These are phyloP conservation scores for Neocallimastix lanati DNA, from an alignment of 192 early-diverging fungal genomes.

Conservation along the genomic window DNA sequence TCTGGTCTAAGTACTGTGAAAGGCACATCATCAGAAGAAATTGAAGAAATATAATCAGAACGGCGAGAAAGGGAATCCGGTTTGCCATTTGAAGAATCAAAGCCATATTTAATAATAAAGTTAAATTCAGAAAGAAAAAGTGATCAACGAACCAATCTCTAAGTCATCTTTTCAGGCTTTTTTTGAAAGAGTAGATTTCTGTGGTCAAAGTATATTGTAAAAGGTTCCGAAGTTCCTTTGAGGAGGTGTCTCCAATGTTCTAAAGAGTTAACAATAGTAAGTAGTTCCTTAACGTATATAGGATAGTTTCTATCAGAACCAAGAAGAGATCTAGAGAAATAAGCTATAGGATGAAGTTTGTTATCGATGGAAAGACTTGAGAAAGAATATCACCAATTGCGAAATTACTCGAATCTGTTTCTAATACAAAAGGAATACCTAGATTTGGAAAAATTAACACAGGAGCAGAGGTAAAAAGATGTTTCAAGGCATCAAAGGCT, in stretches of 20 bases:
- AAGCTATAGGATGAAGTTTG: constrained; percentile 13
- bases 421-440: constrained; percentile 5
- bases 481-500: constrained; percentile 14
- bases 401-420: constrained; percentile 16
- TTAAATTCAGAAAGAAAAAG: no score
- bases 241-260: constrained; percentile 14
- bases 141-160: no score
- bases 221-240: constrained; percentile 1
- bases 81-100: no score
- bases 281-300: constrained; percentile 16
- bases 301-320: constrained; percentile 11
- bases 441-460: constrained; percentile 11
- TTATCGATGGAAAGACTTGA: not conserved
- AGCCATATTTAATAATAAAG: no score
- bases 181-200: constrained; percentile 6
- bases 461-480: constrained; percentile 8
- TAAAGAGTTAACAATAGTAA: constrained; percentile 18
- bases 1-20: no score
- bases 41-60: no score
- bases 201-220: constrained; percentile 18
- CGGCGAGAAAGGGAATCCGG: no score
- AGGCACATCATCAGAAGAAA: no score
- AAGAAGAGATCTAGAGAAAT: not conserved
- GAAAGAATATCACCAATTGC: constrained; percentile 14
- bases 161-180: no score